Conservation (phyloP, 2,329 filamentous ascomycete genomes). For the Emericellopsis atlantica region DNA sequence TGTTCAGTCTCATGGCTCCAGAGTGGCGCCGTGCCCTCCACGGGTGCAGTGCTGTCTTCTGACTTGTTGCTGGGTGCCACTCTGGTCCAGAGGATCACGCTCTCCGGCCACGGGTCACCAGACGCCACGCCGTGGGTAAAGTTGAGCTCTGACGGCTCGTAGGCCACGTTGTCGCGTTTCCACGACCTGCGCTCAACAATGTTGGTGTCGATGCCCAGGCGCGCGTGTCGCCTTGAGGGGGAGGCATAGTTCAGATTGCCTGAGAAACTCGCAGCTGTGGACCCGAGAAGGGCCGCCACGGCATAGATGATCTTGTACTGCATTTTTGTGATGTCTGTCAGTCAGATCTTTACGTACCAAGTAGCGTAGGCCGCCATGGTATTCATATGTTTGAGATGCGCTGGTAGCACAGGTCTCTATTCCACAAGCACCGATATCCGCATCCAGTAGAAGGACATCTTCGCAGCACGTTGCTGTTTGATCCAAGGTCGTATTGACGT, state of each 20-base stretch:
- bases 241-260: constrained; percentile 54
- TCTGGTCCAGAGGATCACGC: constrained; percentile 36
- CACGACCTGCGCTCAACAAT: constrained; percentile 43
- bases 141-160: constrained; percentile 32
- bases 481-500: no score
- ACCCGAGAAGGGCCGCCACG: background rate
- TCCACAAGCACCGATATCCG: no score
- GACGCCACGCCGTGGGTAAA: constrained; percentile 47
- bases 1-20: constrained; percentile 33
- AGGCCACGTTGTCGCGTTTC: constrained; percentile 25
- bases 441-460: no score
- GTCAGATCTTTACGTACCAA: no score
- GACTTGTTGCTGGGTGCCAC: constrained; percentile 28
- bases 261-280: background rate
- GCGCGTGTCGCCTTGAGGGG: constrained; percentile 50
- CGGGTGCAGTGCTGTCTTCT: constrained; percentile 29
- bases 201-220: constrained; percentile 50
- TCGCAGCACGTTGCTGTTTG: no score
- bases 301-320: no score
- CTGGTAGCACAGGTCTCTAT: no score
- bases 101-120: constrained; percentile 35
- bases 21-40: constrained; percentile 26
- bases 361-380: no score
- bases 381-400: no score
- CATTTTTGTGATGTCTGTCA: no score